Evolutionary conservation across 2,329 filamentous ascomycete species (phyloP), one percentile per base, ranked within the genome.

Genomic region (Paracorniculantispora psalliotae): DNA sequence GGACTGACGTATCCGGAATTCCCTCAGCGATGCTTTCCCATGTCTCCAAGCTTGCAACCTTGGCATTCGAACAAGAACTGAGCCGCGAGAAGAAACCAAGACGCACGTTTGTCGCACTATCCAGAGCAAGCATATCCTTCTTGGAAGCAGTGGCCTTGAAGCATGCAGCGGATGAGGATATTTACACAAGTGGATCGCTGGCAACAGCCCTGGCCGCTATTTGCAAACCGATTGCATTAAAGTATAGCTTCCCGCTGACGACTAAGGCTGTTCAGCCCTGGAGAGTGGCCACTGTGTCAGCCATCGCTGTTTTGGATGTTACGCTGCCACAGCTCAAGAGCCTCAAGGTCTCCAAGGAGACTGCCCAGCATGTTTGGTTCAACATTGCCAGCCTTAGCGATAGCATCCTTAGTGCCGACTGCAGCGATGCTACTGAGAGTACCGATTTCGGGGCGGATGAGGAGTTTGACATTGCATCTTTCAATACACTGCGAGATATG

Each of bases 31-130:
- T 96, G 65, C 80, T 92, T 53, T 77, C 77, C 1, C 82, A 90
- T 58, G 81, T 92, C 10, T 84, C 91, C 1, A 83, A 89, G 52
- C 85, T 96, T 61, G 81, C 86, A 9, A 81, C 84, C 2, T 77
- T 96, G 35, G 88, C 91, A 1, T 92, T 90, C 65, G 72, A 77
- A 0, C 69, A 73, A 59, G 67, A 75, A 59, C 57, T 67, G 61
- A 23, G 72, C 61, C 58, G 74, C 63, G 64, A 65, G 13, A 72
- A 75, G 13, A 64, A 67, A 1, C 68, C 75, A 53, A 85, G 85
- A 59, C 89, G 91, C 7, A 96, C 91, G 0, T 97, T 92, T 68
- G 86, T 99, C 58, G 93, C 94, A 35, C 83, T 97, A 68, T 91
- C 92, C 1, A 96, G 94, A 71, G 84, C 84, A 21, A 86, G 88